Evolutionary conservation across 306 rosid genomes (phyloP).

Genomic region (Mimosa bimucronata): DNA sequence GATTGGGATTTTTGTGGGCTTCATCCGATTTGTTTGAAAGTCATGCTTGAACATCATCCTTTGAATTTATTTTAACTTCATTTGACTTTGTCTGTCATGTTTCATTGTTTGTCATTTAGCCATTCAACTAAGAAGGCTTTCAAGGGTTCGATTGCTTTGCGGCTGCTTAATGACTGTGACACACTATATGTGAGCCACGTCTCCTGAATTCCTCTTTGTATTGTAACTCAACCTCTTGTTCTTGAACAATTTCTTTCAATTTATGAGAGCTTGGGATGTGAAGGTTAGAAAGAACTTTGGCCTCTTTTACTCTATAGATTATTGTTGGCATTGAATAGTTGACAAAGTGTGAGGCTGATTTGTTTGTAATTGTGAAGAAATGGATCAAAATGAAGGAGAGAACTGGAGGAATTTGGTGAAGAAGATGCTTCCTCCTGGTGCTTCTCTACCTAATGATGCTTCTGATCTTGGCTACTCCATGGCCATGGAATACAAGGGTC

Average conservation of each 20-base stretch:
- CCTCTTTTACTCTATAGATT: constrained; percentile 7
- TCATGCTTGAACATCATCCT: constrained; percentile 35
- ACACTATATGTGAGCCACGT: constrained; percentile 34
- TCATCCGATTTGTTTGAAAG: constrained; percentile 27
- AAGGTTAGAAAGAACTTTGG: constrained; percentile 25
- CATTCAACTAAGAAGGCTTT: constrained; percentile 51
- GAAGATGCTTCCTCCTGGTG: constrained; percentile 91
- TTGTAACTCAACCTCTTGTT: constrained; percentile 19
- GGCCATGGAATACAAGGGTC: constrained; percentile 87
- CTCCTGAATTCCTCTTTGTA: constrained; percentile 17
- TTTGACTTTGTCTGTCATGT: constrained; percentile 30
- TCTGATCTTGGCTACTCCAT: constrained; percentile 81
- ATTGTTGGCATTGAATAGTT: constrained; percentile 33
- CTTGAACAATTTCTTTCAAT: constrained; percentile 27
- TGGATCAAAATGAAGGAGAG: constrained; percentile 66
- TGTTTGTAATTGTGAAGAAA: constrained; percentile 35
- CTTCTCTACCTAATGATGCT: constrained; percentile 76
- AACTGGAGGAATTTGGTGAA: constrained; percentile 76
- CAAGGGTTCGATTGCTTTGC: constrained; percentile 49
- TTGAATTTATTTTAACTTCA: constrained; percentile 42
- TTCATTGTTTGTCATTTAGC: constrained; percentile 11
- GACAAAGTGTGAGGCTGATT: background rate
- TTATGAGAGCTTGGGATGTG: constrained; percentile 31
- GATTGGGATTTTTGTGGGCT: constrained; percentile 35
- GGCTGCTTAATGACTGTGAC: constrained; percentile 51